A percentile compares a stretch with the other conserved stretches of the same genome.
These are phyloP conservation scores for Samsoniella hepiali DNA, from an alignment of 2,329 filamentous ascomycete genomes.

Conservation along the genomic window DNA sequence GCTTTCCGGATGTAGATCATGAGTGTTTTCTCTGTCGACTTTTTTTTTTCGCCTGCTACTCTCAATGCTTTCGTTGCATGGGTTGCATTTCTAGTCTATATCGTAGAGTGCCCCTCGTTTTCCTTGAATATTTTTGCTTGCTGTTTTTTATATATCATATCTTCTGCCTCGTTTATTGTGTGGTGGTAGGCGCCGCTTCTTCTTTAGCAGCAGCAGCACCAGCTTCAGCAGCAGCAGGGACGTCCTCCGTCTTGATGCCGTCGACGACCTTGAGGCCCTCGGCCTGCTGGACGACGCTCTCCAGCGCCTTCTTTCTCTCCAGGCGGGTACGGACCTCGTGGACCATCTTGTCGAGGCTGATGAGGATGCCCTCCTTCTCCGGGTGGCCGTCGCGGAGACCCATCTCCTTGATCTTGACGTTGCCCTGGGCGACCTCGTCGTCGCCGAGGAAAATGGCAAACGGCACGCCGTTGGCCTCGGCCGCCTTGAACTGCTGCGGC, in stretches of 20 bases:
- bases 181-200: conserved; percentile 1
- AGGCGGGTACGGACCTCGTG: conserved; percentile 55
- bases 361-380: conserved; percentile 81
- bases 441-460: conserved; percentile 88
- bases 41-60: background rate
- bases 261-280: conserved; percentile 46
- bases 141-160: background rate
- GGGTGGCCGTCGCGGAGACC: conserved; percentile 76
- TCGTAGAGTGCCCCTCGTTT: background rate
- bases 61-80: background rate
- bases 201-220: background rate
- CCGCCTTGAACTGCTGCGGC: conserved; percentile 85
- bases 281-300: conserved; percentile 41
- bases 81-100: background rate
- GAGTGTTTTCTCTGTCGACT: background rate
- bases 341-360: conserved; percentile 62
- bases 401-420: conserved; percentile 81
- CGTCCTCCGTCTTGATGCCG: conserved; percentile 43
- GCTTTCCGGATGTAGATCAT: background rate
- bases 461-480: conserved; percentile 74
- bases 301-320: conserved; percentile 42
- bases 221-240: conserved; percentile 16
- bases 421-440: conserved; percentile 77
- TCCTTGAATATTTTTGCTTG: background rate
- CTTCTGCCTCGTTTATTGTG: conserved; percentile 15